Conservation (phyloP, 2,329 filamentous ascomycete species). For the Cercospora sp. region DNA sequence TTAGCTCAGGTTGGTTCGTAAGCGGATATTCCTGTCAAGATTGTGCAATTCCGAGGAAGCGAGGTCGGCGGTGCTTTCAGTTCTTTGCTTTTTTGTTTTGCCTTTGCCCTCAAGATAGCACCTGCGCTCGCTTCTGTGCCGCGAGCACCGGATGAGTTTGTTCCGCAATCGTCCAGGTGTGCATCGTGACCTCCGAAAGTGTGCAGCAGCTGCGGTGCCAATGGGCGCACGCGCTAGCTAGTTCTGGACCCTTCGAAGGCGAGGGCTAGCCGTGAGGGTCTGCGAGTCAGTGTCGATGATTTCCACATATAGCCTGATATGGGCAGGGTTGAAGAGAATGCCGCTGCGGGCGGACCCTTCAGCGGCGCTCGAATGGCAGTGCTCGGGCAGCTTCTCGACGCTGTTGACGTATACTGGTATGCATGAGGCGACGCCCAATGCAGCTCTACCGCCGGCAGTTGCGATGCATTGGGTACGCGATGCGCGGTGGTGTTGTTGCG, state of each 20-base stretch:
- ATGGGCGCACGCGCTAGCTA: background rate
- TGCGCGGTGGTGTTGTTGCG: background rate
- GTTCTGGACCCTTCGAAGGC: conserved; percentile 16
- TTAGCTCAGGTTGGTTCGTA: background rate
- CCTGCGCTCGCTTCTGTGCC: background rate
- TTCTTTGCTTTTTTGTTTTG: background rate
- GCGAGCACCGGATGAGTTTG: background rate
- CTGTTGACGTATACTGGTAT: conserved; percentile 3
- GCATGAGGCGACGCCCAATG: conserved; percentile 1
- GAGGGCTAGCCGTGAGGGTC: background rate
- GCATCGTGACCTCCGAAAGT: background rate
- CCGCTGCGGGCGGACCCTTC: conserved; percentile 9
- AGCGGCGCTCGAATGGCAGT: conserved; percentile 10
- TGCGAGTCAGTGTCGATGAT: conserved; percentile 21
- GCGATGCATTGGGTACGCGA: background rate
- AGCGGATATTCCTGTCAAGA: background rate
- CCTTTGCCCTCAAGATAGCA: background rate
- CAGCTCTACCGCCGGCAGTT: conserved; percentile 11
- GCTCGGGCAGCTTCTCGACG: conserved; percentile 7
- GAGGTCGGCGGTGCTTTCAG: background rate
- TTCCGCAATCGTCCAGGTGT: background rate
- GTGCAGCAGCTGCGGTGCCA: conserved; percentile 7
- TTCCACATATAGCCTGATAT: conserved; percentile 18
- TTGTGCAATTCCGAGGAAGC: background rate
- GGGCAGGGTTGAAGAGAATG: conserved; percentile 15